Conservation (phyloP, 2,329 filamentous ascomycete genomes). For the Gaeumannomyces sp. region DNA sequence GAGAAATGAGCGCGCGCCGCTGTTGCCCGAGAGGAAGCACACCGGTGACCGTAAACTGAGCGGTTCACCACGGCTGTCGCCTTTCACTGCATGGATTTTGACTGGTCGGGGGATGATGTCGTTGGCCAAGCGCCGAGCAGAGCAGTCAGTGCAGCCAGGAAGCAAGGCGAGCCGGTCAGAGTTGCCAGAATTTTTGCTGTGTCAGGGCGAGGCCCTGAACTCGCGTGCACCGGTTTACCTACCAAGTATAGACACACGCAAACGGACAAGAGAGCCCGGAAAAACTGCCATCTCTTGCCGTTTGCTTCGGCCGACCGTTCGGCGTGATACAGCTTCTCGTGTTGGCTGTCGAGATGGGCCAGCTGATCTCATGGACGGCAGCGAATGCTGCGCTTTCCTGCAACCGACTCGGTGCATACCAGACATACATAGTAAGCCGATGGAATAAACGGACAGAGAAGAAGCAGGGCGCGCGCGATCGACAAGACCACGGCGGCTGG, state of each 20-base stretch:
- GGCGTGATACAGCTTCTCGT: background rate
- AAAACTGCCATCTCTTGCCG: too few species aligned
- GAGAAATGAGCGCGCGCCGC: background rate
- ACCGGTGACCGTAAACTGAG: too few species aligned
- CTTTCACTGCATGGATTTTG: too few species aligned
- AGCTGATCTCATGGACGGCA: background rate
- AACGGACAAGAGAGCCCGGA: too few species aligned
- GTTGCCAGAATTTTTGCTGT: background rate
- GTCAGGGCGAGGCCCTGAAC: background rate
- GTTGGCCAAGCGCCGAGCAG: too few species aligned
- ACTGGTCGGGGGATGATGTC: too few species aligned
- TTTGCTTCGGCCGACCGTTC: background rate
- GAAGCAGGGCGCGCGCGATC: background rate
- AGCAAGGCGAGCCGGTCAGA: background rate
- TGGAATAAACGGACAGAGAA: background rate
- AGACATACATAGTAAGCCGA: too few species aligned
- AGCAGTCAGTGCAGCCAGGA: background rate
- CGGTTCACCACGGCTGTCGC: too few species aligned
- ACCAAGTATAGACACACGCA: background rate
- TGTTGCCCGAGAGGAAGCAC: background rate
- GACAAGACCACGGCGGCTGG: background rate
- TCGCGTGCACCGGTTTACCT: background rate
- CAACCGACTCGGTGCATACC: too few species aligned
- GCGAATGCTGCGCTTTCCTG: background rate
- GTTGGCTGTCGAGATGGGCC: background rate